phyloP scores from a whole-genome alignment of 805 yeast genomes.

The Cyberlindnera sargentensis region DNA sequence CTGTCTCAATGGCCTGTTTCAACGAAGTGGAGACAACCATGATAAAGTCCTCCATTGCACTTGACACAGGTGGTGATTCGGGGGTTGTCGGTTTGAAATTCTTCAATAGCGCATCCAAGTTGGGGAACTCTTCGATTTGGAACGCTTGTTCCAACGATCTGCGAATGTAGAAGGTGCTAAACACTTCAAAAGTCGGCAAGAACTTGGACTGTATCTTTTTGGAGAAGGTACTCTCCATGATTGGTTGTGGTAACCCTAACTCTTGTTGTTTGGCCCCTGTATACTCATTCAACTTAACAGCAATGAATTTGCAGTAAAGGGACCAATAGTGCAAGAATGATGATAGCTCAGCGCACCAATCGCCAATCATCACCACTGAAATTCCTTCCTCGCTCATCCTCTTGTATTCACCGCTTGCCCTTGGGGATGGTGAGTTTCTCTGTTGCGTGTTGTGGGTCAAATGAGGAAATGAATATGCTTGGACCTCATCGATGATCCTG shows the following conservation, averaged over 20 bases:
- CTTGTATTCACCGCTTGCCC: conserved; percentile 23
- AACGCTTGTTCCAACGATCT: conserved; percentile 79
- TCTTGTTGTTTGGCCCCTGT: conserved; percentile 18
- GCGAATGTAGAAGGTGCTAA: conserved; percentile 61
- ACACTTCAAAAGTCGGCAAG: conserved; percentile 54
- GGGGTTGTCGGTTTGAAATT: conserved; percentile 28
- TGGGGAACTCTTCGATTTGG: conserved; percentile 72
- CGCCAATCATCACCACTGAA: conserved; percentile 61
- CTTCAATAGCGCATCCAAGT: conserved; percentile 30
- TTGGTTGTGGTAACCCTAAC: conserved; percentile 42
- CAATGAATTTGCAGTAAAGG: conserved; percentile 65
- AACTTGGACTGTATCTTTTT: conserved; percentile 46
- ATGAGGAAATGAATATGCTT: conserved; percentile 45
- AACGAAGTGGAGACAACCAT: conserved; percentile 64
- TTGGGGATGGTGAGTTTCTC: conserved; percentile 16
- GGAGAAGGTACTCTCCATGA: conserved; percentile 47
- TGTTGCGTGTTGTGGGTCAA: conserved; percentile 8
- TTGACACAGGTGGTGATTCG: conserved; percentile 63
- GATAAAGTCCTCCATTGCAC: conserved; percentile 81
- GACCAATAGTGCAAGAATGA: conserved; percentile 83
- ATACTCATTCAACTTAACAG: conserved; percentile 57
- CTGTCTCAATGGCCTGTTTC: conserved; percentile 62
- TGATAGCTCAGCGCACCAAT: conserved; percentile 60
- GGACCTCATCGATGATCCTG: conserved; percentile 46
- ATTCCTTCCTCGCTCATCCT: conserved; percentile 31